These are phyloP conservation scores for Daedaleopsis sinensis DNA, from an alignment of 768 basidiomycete species.

Conservation along the genomic window DNA sequence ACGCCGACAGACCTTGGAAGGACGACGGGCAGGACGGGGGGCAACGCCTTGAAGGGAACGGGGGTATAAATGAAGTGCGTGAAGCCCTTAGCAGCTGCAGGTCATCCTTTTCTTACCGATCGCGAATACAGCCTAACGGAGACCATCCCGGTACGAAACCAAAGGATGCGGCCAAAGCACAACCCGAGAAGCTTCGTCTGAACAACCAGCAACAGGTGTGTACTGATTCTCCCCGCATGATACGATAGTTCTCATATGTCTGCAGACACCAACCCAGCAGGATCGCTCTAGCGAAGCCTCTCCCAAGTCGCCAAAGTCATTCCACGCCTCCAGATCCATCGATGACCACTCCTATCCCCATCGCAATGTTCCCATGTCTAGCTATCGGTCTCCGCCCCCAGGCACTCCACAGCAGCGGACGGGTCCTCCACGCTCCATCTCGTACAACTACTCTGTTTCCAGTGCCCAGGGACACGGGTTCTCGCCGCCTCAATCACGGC, in stretches of 20 bases:
- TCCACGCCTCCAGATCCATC: neutral
- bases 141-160: neutral
- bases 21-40: conserved; percentile 4
- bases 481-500: conserved; percentile 22
- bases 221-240: too few species aligned
- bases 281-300: neutral
- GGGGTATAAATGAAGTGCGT: neutral
- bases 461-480: conserved; percentile 37
- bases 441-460: conserved; percentile 61
- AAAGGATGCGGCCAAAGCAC: neutral
- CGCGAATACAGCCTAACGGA: too few species aligned
- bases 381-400: conserved; percentile 14
- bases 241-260: neutral
- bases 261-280: neutral
- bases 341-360: conserved; percentile 10
- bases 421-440: conserved; percentile 74
- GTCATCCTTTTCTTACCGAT: neutral
- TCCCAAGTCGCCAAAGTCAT: conserved; percentile 2
- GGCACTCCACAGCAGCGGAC: conserved; percentile 65
- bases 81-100: neutral
- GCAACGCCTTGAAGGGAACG: neutral
- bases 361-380: conserved; percentile 16
- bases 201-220: too few species aligned
- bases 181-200: neutral
- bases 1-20: neutral